Percentiles rank a stretch among this genome's conserved stretches.
Conservation (phyloP, 2,329 filamentous ascomycete genomes). For the Diplocarpon rosae region DNA sequence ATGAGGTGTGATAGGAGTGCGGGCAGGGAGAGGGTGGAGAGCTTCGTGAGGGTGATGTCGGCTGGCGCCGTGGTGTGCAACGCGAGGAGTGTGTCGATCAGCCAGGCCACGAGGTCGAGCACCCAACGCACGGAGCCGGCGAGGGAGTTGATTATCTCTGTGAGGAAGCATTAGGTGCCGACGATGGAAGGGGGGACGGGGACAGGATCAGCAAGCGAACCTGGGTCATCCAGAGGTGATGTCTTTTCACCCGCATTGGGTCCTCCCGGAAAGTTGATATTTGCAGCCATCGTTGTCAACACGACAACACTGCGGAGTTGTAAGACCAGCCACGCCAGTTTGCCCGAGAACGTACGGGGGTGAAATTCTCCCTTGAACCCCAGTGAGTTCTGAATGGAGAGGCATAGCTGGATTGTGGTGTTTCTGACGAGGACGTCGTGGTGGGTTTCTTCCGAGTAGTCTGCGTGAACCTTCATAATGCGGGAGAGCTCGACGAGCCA, state of each 20-base stretch:
- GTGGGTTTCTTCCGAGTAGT: slow-evolving; percentile 68
- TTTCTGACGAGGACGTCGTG: slow-evolving; percentile 67
- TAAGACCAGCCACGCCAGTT: slow-evolving; percentile 63
- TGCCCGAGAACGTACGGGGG: slow-evolving; percentile 54
- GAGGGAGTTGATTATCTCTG: slow-evolving; percentile 62
- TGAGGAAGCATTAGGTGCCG: background rate
- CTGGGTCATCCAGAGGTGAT: slow-evolving; percentile 52
- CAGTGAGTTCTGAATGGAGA: slow-evolving; percentile 70
- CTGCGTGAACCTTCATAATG: slow-evolving; percentile 61
- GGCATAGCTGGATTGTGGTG: slow-evolving; percentile 57
- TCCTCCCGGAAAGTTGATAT: slow-evolving; percentile 28
- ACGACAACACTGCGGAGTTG: slow-evolving; percentile 64
- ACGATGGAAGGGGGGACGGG: background rate
- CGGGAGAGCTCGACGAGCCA: slow-evolving; percentile 58
- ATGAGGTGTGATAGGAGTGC: slow-evolving; percentile 43
- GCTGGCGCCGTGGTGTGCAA: slow-evolving; percentile 38
- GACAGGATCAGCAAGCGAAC: slow-evolving; percentile 28
- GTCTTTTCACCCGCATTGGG: slow-evolving; percentile 43
- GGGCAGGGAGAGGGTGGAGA: slow-evolving; percentile 33
- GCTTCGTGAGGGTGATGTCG: slow-evolving; percentile 35
- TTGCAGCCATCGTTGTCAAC: slow-evolving; percentile 54
- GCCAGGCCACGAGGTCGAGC: slow-evolving; percentile 56
- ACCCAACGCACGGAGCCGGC: slow-evolving; percentile 71
- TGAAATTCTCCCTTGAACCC: slow-evolving; percentile 57
- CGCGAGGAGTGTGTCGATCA: slow-evolving; percentile 47